Conservation (phyloP, 805 yeast genomes). For the Candida succiphila region DNA sequence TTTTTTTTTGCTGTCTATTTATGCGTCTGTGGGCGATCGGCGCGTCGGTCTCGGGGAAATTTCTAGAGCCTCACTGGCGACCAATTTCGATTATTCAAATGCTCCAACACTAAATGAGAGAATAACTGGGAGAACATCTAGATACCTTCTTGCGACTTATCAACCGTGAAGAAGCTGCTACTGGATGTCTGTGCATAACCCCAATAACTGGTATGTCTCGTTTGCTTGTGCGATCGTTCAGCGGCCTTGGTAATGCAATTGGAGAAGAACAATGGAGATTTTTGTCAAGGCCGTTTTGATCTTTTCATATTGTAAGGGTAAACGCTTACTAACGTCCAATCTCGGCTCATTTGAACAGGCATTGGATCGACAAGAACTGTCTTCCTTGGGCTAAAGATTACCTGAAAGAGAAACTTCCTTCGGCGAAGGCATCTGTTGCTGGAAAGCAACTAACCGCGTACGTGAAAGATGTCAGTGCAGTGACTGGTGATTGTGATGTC, state of each 20-base stretch:
- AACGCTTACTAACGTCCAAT: background rate
- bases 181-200: conserved; percentile 91
- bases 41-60: too few relatives aligned
- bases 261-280: too few relatives aligned
- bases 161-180: too few relatives aligned
- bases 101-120: too few relatives aligned
- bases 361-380: conserved; percentile 98
- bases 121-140: too few relatives aligned
- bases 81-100: too few relatives aligned
- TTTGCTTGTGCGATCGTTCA: too few relatives aligned
- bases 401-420: conserved; percentile 49
- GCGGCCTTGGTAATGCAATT: too few relatives aligned
- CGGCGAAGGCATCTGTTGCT: conserved; percentile 40
- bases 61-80: too few relatives aligned
- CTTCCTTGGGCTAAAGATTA: conserved; percentile 81
- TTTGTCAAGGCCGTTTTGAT: background rate
- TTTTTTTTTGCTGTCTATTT: too few relatives aligned
- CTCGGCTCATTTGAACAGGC: conserved; percentile 30
- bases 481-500: conserved; percentile 73
- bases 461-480: conserved; percentile 27
- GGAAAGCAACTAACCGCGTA: too few relatives aligned
- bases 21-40: too few relatives aligned
- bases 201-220: conserved; percentile 64
- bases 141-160: background rate
- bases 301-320: background rate